Base-by-base conservation (phyloP, 2,329 filamentous ascomycete species). In the Fusarium chlamydosporum region DNA sequence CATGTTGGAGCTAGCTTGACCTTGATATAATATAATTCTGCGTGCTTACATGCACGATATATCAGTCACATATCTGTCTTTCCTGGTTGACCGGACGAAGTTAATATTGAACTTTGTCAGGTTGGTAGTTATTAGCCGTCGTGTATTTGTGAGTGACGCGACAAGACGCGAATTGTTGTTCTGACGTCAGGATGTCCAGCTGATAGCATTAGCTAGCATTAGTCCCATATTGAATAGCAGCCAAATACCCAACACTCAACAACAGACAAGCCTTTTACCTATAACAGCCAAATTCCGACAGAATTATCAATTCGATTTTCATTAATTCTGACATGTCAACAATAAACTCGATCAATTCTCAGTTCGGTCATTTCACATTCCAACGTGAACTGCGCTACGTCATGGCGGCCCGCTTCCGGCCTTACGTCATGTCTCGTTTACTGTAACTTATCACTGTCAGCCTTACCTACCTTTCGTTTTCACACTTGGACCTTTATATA, bases 391-490 rank as follows among this genome's bases (percentile, higher is more conserved):
- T 0, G 6, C 60, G 35, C 47, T 65, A 65, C 61, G 61, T 65
- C 61, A 65, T 65, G 12, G 3, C 15, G 33, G 29, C 40, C 52
- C 60, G 59, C 60, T 40, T 41, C 10, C 23, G 18, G 40, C 59
- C 33, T 56, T 56, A 65, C 61, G 61, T 65, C 61, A 65, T 65
- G 40, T 23, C 41, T 65, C 53, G 47, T 46, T 26, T n/a, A 23
- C 23, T 23, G 23, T 23, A 23, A 23, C 23, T 23, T 23, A 34
- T 64, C 29, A 46, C 11, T 16, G 47, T 51, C 47, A 51, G 47
- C 29, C 33, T 50, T 23, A 23, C 23, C 23, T 23, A 23, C 23
- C n/a, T 26, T 10, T 18, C 9, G 29, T 9, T 23, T 18, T 50
- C 11, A 15, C 33, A n/a, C 47, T 40, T 40, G 1, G n/a, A 31